A percentile compares a stretch with the other conserved stretches of the same genome.
Evolutionary conservation across 2,329 filamentous ascomycete species (phyloP).

Genomic region (Neofusicoccum cordaticola): DNA sequence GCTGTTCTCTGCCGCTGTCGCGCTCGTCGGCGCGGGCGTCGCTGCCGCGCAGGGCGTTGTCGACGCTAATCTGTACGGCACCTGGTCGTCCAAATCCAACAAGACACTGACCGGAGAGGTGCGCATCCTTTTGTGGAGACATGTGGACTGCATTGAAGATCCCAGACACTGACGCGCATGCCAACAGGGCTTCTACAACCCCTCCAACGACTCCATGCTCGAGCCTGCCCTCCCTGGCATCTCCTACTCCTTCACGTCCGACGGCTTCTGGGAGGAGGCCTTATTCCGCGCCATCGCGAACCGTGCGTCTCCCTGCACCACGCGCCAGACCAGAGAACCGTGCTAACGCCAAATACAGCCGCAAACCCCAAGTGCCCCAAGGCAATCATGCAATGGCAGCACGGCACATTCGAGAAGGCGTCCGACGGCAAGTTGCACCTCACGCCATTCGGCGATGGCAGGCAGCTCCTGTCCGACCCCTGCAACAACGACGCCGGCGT

Average conservation of each 20-base stretch:
- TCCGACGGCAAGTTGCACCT: slow-evolving; percentile 59
- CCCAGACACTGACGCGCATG: neutral
- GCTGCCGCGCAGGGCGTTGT: slow-evolving; percentile 37
- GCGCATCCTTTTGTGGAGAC: slow-evolving; percentile 31
- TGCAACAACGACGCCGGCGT: slow-evolving; percentile 55
- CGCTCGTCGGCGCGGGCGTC: slow-evolving; percentile 28
- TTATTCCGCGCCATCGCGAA: slow-evolving; percentile 69
- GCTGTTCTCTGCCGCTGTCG: slow-evolving; percentile 1
- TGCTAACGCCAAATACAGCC: slow-evolving; percentile 45
- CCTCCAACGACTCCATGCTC: slow-evolving; percentile 61
- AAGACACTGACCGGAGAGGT: slow-evolving; percentile 68
- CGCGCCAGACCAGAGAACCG: neutral
- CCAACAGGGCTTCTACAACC: slow-evolving; percentile 66
- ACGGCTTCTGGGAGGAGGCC: slow-evolving; percentile 67
- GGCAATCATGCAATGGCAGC: slow-evolving; percentile 71
- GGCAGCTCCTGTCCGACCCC: slow-evolving; percentile 64
- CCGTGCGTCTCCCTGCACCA: slow-evolving; percentile 49
- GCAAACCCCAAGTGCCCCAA: slow-evolving; percentile 59
- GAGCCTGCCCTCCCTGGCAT: slow-evolving; percentile 65
- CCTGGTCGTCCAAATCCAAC: slow-evolving; percentile 69
- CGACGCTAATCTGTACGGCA: slow-evolving; percentile 59
- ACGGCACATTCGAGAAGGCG: slow-evolving; percentile 60
- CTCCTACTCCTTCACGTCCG: slow-evolving; percentile 69
- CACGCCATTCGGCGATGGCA: slow-evolving; percentile 63
- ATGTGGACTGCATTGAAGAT: neutral